Evolutionary conservation across 2,329 filamentous ascomycete genomes (phyloP).

Genomic region (Botrytis elliptica): DNA sequence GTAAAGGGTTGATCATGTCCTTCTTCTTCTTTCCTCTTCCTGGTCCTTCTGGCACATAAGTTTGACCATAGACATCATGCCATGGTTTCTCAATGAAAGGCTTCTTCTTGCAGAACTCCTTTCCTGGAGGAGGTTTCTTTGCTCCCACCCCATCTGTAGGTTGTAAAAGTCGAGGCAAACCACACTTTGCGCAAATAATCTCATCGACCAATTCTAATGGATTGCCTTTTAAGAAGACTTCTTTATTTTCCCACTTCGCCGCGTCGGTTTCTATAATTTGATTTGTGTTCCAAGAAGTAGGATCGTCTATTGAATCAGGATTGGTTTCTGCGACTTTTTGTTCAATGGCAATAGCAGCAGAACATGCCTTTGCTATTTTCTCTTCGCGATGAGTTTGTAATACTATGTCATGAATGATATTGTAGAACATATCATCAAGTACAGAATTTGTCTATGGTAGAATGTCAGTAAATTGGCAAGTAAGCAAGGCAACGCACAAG

Average conservation of each 20-base stretch:
- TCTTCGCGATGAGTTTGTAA: conserved; percentile 75
- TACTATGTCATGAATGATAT: conserved; percentile 72
- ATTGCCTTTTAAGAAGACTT: conserved; percentile 67
- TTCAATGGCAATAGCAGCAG: conserved; percentile 63
- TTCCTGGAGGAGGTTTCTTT: conserved; percentile 61
- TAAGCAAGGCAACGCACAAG: conserved; percentile 21
- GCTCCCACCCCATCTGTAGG: conserved; percentile 70
- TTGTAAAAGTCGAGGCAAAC: conserved; percentile 69
- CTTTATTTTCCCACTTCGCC: conserved; percentile 68
- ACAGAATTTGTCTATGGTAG: conserved; percentile 57
- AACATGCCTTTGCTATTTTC: conserved; percentile 68
- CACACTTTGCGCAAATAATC: conserved; percentile 72
- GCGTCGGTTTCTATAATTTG: conserved; percentile 62
- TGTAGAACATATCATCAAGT: conserved; percentile 73
- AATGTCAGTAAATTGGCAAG: conserved; percentile 26
- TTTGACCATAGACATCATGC: conserved; percentile 80
- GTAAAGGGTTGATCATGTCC: conserved; percentile 58
- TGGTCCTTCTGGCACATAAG: conserved; percentile 70
- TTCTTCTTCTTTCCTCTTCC: conserved; percentile 82
- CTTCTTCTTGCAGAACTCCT: conserved; percentile 76
- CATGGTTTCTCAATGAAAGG: conserved; percentile 75
- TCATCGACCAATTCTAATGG: conserved; percentile 69
- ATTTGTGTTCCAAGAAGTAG: conserved; percentile 45
- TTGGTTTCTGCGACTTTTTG: conserved; percentile 43
- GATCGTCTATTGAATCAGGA: conserved; percentile 30